phyloP scores from a whole-genome alignment of 306 rosid species.

The Fragaria vesca region DNA sequence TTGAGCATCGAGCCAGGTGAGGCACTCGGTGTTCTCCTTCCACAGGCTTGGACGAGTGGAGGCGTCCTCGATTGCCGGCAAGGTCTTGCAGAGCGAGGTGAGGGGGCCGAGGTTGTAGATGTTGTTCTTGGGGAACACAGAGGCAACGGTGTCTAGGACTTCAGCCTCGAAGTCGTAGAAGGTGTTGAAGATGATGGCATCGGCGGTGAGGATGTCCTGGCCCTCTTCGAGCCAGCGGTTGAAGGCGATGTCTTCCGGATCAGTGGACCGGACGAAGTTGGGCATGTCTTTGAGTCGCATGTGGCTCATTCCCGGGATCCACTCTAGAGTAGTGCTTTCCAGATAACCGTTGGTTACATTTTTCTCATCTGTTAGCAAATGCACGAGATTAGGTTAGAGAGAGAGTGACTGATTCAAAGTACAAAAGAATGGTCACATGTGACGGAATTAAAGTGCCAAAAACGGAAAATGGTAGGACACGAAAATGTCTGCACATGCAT shows the following conservation, averaged over 20 bases:
- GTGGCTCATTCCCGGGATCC: slow-evolving; percentile 15
- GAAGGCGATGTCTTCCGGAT: slow-evolving; percentile 21
- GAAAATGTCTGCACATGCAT: background rate
- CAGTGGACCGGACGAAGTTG: slow-evolving; percentile 16
- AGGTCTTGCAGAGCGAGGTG: background rate
- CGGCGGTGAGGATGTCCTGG: slow-evolving; percentile 15
- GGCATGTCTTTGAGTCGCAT: slow-evolving; percentile 30
- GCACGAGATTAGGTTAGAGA: background rate
- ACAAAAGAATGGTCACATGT: background rate
- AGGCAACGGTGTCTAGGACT: background rate
- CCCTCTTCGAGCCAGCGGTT: slow-evolving; percentile 27
- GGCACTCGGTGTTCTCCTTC: slow-evolving; percentile 24
- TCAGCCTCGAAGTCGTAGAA: slow-evolving; percentile 16
- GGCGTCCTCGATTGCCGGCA: background rate
- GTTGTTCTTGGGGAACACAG: slow-evolving; percentile 14
- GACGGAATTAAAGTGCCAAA: background rate
- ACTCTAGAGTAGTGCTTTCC: slow-evolving; percentile 10
- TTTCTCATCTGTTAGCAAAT: slow-evolving; percentile 8
- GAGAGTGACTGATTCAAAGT: background rate
- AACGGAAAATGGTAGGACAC: background rate
- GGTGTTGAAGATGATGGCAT: slow-evolving; percentile 19
- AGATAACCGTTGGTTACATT: slow-evolving; percentile 9
- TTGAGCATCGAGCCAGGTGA: slow-evolving; percentile 17
- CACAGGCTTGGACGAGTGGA: slow-evolving; percentile 8
- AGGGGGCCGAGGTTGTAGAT: slow-evolving; percentile 17